Evolutionary conservation across 345 rosid species (phyloP).

Genomic region (Gossypium sturtianum): DNA sequence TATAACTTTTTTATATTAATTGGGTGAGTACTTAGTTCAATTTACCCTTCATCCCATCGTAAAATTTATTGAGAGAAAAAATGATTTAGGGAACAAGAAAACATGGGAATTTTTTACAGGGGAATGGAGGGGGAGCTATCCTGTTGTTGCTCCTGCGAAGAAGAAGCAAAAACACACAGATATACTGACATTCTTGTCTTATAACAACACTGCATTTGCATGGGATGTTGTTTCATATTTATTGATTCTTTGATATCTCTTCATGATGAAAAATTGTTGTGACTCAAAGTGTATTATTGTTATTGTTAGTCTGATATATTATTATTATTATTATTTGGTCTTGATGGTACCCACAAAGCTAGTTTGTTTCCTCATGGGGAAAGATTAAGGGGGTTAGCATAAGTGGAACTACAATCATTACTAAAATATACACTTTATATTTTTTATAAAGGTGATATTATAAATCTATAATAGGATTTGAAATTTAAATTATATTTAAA

Average conservation of each 20-base stretch:
- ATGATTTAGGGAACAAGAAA: constrained; percentile 15
- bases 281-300: neutral
- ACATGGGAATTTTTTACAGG: constrained; percentile 14
- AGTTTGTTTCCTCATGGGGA: neutral
- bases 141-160: neutral
- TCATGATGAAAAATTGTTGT: neutral
- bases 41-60: too few species aligned
- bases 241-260: neutral
- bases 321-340: neutral
- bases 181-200: neutral
- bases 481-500: too few species aligned
- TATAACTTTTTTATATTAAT: too few species aligned
- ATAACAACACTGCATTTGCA: neutral
- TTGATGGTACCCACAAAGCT: neutral
- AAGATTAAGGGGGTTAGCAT: too few species aligned
- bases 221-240: neutral
- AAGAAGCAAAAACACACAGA: neutral
- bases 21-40: too few species aligned
- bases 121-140: constrained; percentile 9
- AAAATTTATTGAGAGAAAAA: neutral
- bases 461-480: too few species aligned
- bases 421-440: neutral
- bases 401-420: neutral
- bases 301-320: neutral
- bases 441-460: too few species aligned